Percentiles rank a stretch among this genome's conserved stretches.
Conservation (phyloP, 2,329 filamentous ascomycete species). For the Apiospora hydei region DNA sequence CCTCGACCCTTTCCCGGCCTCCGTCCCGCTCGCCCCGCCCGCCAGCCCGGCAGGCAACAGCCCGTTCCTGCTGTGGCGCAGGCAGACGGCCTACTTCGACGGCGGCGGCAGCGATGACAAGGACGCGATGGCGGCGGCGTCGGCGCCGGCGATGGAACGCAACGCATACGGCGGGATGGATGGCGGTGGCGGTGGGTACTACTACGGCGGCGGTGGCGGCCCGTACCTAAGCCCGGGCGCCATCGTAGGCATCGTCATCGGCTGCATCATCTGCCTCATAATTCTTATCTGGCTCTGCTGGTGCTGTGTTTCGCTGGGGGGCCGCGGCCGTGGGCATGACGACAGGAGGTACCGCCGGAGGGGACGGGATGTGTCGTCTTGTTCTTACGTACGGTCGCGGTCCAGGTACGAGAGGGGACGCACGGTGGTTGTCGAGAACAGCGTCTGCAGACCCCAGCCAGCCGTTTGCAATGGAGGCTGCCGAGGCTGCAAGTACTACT, state of each 20-base stretch:
- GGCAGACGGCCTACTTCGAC: neutral
- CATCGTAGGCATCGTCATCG: conserved; percentile 22
- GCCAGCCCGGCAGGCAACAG: neutral
- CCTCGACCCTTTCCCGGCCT: neutral
- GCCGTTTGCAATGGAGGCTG: neutral
- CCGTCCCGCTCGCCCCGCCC: neutral
- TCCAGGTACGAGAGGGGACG: neutral
- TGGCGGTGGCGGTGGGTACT: neutral
- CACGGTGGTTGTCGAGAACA: conserved; percentile 3
- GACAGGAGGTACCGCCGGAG: neutral
- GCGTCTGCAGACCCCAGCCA: conserved; percentile 4
- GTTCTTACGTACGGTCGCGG: conserved; percentile 1
- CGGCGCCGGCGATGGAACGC: neutral
- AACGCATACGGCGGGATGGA: conserved; percentile 1
- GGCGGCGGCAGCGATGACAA: neutral
- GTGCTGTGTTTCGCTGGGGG: conserved; percentile 8
- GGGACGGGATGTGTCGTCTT: neutral
- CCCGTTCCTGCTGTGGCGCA: neutral
- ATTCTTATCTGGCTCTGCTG: conserved; percentile 8
- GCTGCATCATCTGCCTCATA: conserved; percentile 13
- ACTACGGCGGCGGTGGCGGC: neutral
- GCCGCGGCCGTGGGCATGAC: neutral
- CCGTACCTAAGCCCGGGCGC: conserved; percentile 10
- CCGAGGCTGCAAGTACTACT: conserved; percentile 12
- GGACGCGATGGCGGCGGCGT: neutral